Conservation (phyloP, 768 basidiomycete species). For the Leccinum aurantiacum region DNA sequence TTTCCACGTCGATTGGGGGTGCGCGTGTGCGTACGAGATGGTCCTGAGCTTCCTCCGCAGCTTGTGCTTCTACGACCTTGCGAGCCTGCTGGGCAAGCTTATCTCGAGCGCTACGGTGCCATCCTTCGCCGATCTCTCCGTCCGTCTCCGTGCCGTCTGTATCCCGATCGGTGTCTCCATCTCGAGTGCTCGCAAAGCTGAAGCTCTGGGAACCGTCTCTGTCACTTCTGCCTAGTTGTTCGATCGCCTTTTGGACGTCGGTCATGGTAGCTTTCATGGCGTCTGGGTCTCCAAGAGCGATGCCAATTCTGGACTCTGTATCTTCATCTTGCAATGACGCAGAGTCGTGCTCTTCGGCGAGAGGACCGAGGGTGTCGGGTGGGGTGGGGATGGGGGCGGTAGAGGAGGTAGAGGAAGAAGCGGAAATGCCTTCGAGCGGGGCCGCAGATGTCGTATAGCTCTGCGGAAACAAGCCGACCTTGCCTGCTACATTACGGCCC, state of each 20-base stretch:
- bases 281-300: slow-evolving; percentile 27
- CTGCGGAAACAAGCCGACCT: slow-evolving; percentile 88
- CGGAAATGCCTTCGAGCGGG: slow-evolving; percentile 34
- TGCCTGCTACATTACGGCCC: slow-evolving; percentile 83
- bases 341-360: slow-evolving; percentile 48
- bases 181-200: slow-evolving; percentile 71
- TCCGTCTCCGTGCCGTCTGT: slow-evolving; percentile 51
- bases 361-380: slow-evolving; percentile 39
- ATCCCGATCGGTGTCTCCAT: slow-evolving; percentile 47
- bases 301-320: slow-evolving; percentile 26
- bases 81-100: slow-evolving; percentile 72
- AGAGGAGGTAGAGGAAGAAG: slow-evolving; percentile 29
- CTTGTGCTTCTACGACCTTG: slow-evolving; percentile 49
- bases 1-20: slow-evolving; percentile 72
- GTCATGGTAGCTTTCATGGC: slow-evolving; percentile 84
- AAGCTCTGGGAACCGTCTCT: slow-evolving; percentile 66
- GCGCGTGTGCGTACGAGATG: slow-evolving; percentile 42
- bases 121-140: slow-evolving; percentile 55
- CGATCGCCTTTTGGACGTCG: slow-evolving; percentile 88
- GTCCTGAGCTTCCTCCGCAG: slow-evolving; percentile 45
- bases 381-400: slow-evolving; percentile 20
- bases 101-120: slow-evolving; percentile 63
- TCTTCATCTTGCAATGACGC: slow-evolving; percentile 32
- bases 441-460: slow-evolving; percentile 75
- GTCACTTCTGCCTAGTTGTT: slow-evolving; percentile 69